Evolutionary conservation across 805 yeast species (phyloP), one percentile per base, ranked within the genome.

Genomic region (Saturnispora saitoi): DNA sequence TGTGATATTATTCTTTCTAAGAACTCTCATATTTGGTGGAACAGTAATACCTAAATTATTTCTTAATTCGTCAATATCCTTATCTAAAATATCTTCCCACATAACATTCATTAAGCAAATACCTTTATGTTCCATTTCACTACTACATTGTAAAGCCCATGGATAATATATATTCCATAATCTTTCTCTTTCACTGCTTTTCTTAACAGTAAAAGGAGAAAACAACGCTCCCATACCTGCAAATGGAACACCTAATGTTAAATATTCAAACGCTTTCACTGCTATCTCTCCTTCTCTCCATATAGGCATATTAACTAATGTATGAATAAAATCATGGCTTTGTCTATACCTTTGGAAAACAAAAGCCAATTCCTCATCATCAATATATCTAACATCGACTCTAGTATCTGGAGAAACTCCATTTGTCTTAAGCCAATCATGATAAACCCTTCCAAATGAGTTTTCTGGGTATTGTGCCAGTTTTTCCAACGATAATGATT

Each of bases 241-340:
- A 95, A 91, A 90, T 12, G 97, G 97, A 41, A 93, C 78, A 4
- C 95, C 95, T 51, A 91, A 76, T 63, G 93, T 91, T 60, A 93
- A 83, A 59, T 82, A 95, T 65, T 91, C 99, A 56, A 93, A 80
- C 11, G 89, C 84, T 65, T 93, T 93, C 17, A 93, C 83, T 0
- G 96, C 88, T 47, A 93, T 83, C 62, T 93, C 99, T n/a, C 99
- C 99, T 61, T 93, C 98, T 54, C 93, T 78, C 40, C 86, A 82
- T 42, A 90, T 86, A 0, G 98, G 98, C 45, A 87, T 72, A 14
- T 95, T 91, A 0, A 95, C 84, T 28, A 93, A 73, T 1, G 98
- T 86, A 62, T 93, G 99, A 62, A 89, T 91, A 60, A 93, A 93
- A 61, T 93, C 99, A 60, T 93, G 99, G 61, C 96, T 90, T 63